A percentile compares a stretch with the other conserved stretches of the same genome.
Evolutionary conservation across 2,329 filamentous ascomycete genomes (phyloP).

Genomic region (Torrubiella hemipterigena): DNA sequence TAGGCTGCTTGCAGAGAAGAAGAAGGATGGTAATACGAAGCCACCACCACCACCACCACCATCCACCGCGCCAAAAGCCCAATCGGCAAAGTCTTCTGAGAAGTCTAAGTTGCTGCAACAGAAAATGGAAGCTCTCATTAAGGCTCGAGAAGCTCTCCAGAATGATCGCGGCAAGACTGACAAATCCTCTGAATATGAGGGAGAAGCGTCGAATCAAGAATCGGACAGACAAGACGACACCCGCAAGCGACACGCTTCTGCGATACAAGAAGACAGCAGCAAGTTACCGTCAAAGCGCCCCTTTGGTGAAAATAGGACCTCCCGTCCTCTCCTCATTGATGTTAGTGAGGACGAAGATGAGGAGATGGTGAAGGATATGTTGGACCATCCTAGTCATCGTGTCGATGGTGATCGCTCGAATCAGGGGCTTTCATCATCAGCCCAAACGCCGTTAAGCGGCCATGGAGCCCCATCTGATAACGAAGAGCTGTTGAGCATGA

Average conservation of each 20-base stretch:
- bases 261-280: too few relatives aligned
- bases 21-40: too few relatives aligned
- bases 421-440: constrained; percentile 25
- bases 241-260: background rate
- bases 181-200: constrained; percentile 2
- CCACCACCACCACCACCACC: too few relatives aligned
- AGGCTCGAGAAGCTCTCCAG: constrained; percentile 33
- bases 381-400: constrained; percentile 27
- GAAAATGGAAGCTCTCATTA: constrained; percentile 65
- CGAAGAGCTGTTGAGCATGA: constrained; percentile 36
- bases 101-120: constrained; percentile 64
- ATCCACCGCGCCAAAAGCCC: too few relatives aligned
- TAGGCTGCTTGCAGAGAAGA: constrained; percentile 61
- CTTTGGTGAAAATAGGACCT: constrained; percentile 45
- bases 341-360: constrained; percentile 65
- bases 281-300: constrained; percentile 48
- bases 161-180: constrained; percentile 5
- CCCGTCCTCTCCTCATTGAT: constrained; percentile 65
- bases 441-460: constrained; percentile 24
- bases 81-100: constrained; percentile 41
- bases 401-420: constrained; percentile 33
- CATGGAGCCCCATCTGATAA: constrained; percentile 15
- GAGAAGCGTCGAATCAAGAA: constrained; percentile 3
- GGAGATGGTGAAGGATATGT: constrained; percentile 55
- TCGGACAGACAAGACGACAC: constrained; percentile 1